Percentiles rank a stretch among this genome's conserved stretches.
These are phyloP conservation scores for Diaporthe sp. DNA, from an alignment of 2,329 filamentous ascomycete species.

Conservation along the genomic window DNA sequence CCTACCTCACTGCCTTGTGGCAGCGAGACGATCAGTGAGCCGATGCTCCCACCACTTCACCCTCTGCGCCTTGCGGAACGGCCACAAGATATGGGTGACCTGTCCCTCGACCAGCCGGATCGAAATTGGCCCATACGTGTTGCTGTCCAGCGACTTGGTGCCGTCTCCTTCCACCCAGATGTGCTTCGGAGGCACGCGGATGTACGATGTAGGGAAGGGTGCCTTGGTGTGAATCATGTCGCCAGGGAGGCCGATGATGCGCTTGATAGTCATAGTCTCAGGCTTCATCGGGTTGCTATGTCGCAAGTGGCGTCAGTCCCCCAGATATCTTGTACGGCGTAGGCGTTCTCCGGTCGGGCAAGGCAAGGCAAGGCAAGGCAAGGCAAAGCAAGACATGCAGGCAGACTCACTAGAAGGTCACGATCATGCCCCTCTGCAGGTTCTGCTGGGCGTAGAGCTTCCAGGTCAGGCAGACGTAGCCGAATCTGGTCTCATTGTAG, in stretches of 20 bases:
- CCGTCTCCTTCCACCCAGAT: conserved; percentile 96
- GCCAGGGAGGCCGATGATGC: conserved; percentile 84
- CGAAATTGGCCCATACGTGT: conserved; percentile 89
- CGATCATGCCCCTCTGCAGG: conserved; percentile 79
- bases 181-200: conserved; percentile 84
- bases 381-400: neutral
- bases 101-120: conserved; percentile 81
- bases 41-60: conserved; percentile 71
- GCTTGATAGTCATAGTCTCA: conserved; percentile 80
- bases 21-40: conserved; percentile 39
- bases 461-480: conserved; percentile 71
- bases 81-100: conserved; percentile 80
- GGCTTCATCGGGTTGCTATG: conserved; percentile 79
- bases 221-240: conserved; percentile 79
- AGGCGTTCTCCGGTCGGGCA: neutral
- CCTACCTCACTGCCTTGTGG: conserved; percentile 21
- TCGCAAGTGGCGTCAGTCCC: neutral
- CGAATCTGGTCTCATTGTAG: conserved; percentile 66
- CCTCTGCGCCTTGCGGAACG: conserved; percentile 70
- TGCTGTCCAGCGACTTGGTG: conserved; percentile 83
- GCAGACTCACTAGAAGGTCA: conserved; percentile 73
- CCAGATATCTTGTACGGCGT: neutral
- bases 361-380: neutral
- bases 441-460: conserved; percentile 71
- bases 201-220: conserved; percentile 68